A percentile compares a stretch with the other conserved stretches of the same genome.
Conservation (phyloP, 129 eudicot species). For the Flaveria ramosissima region DNA sequence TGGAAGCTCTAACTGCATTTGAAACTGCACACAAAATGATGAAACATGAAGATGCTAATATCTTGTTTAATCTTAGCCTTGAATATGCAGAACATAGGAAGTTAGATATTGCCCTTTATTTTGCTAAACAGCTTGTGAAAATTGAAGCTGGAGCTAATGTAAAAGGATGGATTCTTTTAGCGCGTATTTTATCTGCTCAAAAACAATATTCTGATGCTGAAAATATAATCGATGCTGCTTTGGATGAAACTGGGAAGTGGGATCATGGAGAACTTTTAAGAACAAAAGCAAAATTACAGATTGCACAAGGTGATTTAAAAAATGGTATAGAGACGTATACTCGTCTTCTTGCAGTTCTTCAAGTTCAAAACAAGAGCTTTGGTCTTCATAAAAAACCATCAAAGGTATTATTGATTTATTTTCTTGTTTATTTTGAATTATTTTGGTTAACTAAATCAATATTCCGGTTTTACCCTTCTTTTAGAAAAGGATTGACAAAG, state of each 20-base stretch:
- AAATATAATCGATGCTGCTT: conserved; percentile 67
- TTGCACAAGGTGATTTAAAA: conserved; percentile 64
- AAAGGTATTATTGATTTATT: conserved; percentile 36
- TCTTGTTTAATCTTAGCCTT: conserved; percentile 63
- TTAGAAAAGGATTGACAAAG: conserved; percentile 57
- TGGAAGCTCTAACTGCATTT: conserved; percentile 59
- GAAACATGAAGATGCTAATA: conserved; percentile 41
- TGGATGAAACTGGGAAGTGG: conserved; percentile 94
- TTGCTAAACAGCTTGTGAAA: conserved; percentile 73
- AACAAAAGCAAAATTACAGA: conserved; percentile 80
- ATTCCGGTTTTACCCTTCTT: not conserved
- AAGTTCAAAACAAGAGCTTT: conserved; percentile 73
- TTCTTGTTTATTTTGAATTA: not conserved
- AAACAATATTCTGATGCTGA: conserved; percentile 81
- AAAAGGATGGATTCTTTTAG: conserved; percentile 83
- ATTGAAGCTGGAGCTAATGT: conserved; percentile 66
- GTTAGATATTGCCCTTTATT: conserved; percentile 69
- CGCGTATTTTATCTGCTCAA: conserved; percentile 88
- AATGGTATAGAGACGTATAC: conserved; percentile 79
- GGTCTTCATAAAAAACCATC: conserved; percentile 47
- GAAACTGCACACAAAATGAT: conserved; percentile 49
- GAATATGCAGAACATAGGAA: conserved; percentile 91
- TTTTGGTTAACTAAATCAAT: not conserved
- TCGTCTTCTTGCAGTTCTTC: conserved; percentile 89
- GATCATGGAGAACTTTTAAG: conserved; percentile 79